Evolutionary conservation across 441 rosid genomes (phyloP).

Genomic region (Eutrema salsugineum): DNA sequence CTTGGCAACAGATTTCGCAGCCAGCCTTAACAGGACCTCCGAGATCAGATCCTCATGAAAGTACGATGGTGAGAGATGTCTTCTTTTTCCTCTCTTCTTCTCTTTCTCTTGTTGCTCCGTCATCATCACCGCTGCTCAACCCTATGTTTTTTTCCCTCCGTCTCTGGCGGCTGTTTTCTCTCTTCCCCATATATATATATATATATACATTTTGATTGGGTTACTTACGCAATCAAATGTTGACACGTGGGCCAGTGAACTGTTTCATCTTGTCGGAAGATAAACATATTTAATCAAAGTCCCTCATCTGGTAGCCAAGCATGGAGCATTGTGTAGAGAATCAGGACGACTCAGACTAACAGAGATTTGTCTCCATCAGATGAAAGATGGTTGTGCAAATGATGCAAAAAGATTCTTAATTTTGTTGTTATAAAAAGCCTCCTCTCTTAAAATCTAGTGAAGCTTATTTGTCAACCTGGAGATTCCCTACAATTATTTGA

Average conservation of each 20-base stretch:
- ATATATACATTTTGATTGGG: too few relatives aligned
- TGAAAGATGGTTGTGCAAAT: too few relatives aligned
- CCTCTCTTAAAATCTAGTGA: background rate
- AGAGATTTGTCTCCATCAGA: too few relatives aligned
- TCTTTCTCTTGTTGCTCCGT: background rate
- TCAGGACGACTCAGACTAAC: too few relatives aligned
- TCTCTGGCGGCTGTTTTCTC: too few relatives aligned
- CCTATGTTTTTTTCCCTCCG: background rate
- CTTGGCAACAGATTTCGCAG: background rate
- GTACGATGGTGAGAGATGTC: background rate
- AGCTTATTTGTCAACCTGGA: background rate
- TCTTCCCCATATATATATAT: too few relatives aligned
- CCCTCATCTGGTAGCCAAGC: too few relatives aligned
- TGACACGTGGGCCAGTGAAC: too few relatives aligned
- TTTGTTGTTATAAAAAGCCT: background rate
- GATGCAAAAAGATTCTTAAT: background rate
- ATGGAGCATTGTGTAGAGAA: too few relatives aligned
- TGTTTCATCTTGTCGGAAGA: too few relatives aligned
- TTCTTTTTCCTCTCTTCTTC: background rate
- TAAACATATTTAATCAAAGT: too few relatives aligned
- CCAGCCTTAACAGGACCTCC: background rate
- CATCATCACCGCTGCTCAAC: background rate
- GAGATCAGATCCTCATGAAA: background rate
- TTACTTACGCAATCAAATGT: too few relatives aligned
- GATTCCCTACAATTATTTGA: background rate